Evolutionary conservation across 2,329 filamentous ascomycete genomes (phyloP).

Genomic region (Hymenoscyphus albidus): DNA sequence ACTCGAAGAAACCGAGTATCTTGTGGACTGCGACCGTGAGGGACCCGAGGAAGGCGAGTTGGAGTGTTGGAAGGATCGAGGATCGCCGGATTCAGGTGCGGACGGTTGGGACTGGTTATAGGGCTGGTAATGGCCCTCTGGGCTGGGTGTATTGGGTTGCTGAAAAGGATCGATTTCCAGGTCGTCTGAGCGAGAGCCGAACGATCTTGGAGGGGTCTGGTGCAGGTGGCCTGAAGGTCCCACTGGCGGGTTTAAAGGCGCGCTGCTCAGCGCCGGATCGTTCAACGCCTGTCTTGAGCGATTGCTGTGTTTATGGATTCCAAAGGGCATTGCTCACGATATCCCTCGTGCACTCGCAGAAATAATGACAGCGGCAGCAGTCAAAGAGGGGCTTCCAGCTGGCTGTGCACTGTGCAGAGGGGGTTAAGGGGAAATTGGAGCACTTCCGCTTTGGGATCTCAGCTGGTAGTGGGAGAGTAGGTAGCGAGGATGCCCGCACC

Average conservation of each 20-base stretch:
- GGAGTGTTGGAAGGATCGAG: conserved; percentile 22
- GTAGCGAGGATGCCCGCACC: conserved; percentile 2
- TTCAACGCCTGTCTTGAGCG: conserved; percentile 35
- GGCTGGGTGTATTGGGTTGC: neutral
- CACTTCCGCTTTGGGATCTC: no score
- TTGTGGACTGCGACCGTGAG: conserved; percentile 30
- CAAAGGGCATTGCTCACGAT: conserved; percentile 32
- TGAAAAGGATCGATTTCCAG: neutral
- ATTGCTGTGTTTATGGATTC: conserved; percentile 33
- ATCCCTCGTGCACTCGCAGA: conserved; percentile 1
- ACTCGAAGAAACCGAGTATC: conserved; percentile 19
- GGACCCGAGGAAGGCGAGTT: conserved; percentile 13
- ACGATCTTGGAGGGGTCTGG: neutral
- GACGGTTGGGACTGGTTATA: conserved; percentile 27
- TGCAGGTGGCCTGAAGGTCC: neutral
- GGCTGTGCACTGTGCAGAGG: neutral
- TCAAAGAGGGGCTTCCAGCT: neutral
- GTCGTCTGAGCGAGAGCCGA: neutral
- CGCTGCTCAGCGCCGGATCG: conserved; percentile 18
- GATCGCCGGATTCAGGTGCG: conserved; percentile 22
- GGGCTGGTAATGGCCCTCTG: conserved; percentile 18
- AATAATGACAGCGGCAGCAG: neutral
- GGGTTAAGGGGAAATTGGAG: neutral
- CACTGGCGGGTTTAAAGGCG: conserved; percentile 4
- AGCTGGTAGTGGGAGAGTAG: conserved; percentile 5